phyloP scores from a whole-genome alignment of 202 grass and related monocot genomes.

The Hordeum pubiflorum region DNA sequence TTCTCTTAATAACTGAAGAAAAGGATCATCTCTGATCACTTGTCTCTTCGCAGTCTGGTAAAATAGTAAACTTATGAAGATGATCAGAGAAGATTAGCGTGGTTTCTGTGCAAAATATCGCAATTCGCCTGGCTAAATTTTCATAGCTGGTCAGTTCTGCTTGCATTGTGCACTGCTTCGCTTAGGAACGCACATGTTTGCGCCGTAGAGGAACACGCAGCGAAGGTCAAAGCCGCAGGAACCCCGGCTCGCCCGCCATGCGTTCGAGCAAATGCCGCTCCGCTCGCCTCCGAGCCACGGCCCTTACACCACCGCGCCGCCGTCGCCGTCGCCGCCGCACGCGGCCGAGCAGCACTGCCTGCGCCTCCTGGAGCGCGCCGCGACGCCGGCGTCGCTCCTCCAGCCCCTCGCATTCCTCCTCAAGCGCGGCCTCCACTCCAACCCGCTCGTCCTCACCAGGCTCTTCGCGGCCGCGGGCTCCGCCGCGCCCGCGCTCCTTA shows the following conservation, averaged over 20 bases:
- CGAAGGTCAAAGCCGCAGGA: neutral
- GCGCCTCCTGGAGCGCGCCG: constrained; percentile 31
- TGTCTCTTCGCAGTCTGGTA: neutral
- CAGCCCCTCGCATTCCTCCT: constrained; percentile 56
- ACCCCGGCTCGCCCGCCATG: neutral
- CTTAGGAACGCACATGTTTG: neutral
- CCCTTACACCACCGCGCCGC: neutral
- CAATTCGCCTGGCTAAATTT: neutral
- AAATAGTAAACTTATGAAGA: neutral
- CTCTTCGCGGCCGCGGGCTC: constrained; percentile 39
- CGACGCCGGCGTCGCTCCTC: constrained; percentile 28
- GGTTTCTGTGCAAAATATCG: neutral
- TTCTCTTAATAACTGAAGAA: neutral
- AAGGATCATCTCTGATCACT: neutral
- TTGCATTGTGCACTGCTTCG: neutral
- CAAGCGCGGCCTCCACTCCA: constrained; percentile 54
- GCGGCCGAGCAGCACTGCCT: constrained; percentile 53
- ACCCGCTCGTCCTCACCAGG: constrained; percentile 60
- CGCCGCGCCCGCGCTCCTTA: constrained; percentile 34
- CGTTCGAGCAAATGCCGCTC: constrained; percentile 27
- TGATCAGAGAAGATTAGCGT: neutral
- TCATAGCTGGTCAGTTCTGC: neutral
- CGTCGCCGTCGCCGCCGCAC: neutral
- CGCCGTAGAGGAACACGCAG: neutral
- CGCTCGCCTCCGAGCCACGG: neutral